Percentiles rank a stretch among this genome's conserved stretches.
phyloP scores from a whole-genome alignment of 1,284 basidiomycete species.

The Spongiforma sp. region DNA sequence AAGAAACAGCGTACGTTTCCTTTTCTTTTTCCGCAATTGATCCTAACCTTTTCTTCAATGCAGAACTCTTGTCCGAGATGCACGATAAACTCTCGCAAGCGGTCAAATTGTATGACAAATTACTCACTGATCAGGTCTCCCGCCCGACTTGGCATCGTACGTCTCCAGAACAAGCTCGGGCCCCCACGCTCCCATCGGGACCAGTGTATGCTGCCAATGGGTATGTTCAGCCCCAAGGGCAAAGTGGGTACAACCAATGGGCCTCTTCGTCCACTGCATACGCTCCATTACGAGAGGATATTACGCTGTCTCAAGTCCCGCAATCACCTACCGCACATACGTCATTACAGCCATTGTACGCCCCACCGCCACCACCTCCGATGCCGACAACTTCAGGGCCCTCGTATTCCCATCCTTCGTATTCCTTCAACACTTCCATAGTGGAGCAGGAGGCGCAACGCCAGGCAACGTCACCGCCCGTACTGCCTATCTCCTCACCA shows the following conservation, averaged over 20 bases:
- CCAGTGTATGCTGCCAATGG: constrained; percentile 21
- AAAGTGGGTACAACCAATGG: constrained; percentile 36
- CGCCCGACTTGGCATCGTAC: constrained; percentile 64
- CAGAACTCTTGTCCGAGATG: constrained; percentile 91
- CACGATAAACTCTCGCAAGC: constrained; percentile 92
- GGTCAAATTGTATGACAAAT: constrained; percentile 87
- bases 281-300: constrained; percentile 18
- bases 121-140: constrained; percentile 85
- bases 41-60: too few species aligned
- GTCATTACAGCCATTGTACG: constrained; percentile 24
- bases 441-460: constrained; percentile 19
- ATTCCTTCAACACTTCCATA: constrained; percentile 15
- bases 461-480: constrained; percentile 13
- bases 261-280: constrained; percentile 27
- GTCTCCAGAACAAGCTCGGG: constrained; percentile 24
- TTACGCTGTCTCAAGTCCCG: constrained; percentile 14
- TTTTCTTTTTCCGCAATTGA: too few species aligned
- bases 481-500: constrained; percentile 8
- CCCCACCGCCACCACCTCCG: constrained; percentile 24
- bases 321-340: constrained; percentile 20
- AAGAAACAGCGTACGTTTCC: constrained; percentile 80
- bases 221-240: constrained; percentile 25
- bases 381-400: constrained; percentile 14
- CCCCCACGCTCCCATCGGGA: constrained; percentile 17
- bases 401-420: constrained; percentile 22